Base-by-base conservation (phyloP, 306 rosid genomes). In the Prunus fruticosa region DNA sequence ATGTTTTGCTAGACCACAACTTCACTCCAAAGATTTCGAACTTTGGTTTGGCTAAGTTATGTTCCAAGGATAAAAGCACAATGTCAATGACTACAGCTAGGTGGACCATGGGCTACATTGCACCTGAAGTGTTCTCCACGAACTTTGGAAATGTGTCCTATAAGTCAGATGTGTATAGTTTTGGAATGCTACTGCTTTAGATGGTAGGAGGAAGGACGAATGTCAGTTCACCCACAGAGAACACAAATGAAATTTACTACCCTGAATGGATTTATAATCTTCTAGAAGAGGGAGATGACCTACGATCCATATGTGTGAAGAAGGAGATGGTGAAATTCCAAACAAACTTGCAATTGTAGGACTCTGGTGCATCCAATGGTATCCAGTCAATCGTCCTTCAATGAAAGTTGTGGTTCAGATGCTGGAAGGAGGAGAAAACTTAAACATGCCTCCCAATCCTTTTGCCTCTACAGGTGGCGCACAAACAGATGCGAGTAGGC, bases 91-190 rank as follows among this genome's bases (percentile, higher is more conserved):
- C 84, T 18, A 30, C 79, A 12, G 75, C 74, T 0, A 82, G 82
- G 41, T 84, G 84, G 19, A 82, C 89, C 14, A 8, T 52, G 45
- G 89, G 89, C 1, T 86, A 86, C 46, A 86, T 82, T 56, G 83
- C 86, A 27, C 84, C 82, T 0, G 84, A 82, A 73, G 84, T 86
- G 49, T 61, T 86, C 61, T 77, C 83, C 0, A 15, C 77, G 23
- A 86, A 82, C 62, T 86, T 80, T 25, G 81, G 86, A 2, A 77
- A 64, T 5, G 84, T 74, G 2, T 80, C 81, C 0, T 52, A 70
- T 47, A 70, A 86, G 45, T 50, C 64, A 0, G 81, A 80, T 45
- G 60, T 80, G 22, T 86, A 80, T 57, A 74, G 83, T n/a, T 86
- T 79, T 61, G 84, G 84, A 23, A 82, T 80, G 77, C 23, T 70